Evolutionary conservation across 106 monocot genomes (phyloP).

Genomic region (Allium fistulosum): DNA sequence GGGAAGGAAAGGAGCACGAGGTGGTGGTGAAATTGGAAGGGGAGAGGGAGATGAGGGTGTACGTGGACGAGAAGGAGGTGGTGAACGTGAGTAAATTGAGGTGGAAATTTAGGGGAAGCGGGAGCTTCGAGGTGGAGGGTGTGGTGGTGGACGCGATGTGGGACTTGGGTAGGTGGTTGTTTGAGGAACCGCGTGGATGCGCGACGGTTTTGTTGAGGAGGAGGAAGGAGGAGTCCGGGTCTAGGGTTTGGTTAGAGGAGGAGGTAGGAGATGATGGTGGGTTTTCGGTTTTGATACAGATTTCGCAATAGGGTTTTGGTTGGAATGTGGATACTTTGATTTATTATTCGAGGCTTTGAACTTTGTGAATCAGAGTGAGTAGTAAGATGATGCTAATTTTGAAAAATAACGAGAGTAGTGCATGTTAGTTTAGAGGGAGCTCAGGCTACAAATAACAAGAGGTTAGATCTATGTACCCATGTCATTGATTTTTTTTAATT

Average conservation of each 20-base stretch:
- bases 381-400: too few relatives aligned
- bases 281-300: conserved; percentile 4
- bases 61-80: conserved; percentile 61
- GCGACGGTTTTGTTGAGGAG: conserved; percentile 49
- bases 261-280: not conserved
- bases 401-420: too few relatives aligned
- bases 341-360: not conserved
- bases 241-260: conserved; percentile 63
- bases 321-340: too few relatives aligned
- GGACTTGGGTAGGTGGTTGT: conserved; percentile 62
- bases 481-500: too few relatives aligned
- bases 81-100: conserved; percentile 43
- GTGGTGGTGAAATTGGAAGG: conserved; percentile 29
- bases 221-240: conserved; percentile 30
- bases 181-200: conserved; percentile 9
- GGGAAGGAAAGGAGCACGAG: conserved; percentile 33
- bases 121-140: conserved; percentile 66
- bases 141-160: conserved; percentile 75
- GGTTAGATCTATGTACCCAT: too few relatives aligned
- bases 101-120: conserved; percentile 78
- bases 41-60: conserved; percentile 49
- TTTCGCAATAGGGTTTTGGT: not conserved
- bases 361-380: too few relatives aligned
- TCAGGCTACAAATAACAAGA: too few relatives aligned
- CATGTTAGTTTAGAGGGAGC: too few relatives aligned